phyloP scores from a whole-genome alignment of 2,329 filamentous ascomycete genomes.

The Magnaporthales sp. region DNA sequence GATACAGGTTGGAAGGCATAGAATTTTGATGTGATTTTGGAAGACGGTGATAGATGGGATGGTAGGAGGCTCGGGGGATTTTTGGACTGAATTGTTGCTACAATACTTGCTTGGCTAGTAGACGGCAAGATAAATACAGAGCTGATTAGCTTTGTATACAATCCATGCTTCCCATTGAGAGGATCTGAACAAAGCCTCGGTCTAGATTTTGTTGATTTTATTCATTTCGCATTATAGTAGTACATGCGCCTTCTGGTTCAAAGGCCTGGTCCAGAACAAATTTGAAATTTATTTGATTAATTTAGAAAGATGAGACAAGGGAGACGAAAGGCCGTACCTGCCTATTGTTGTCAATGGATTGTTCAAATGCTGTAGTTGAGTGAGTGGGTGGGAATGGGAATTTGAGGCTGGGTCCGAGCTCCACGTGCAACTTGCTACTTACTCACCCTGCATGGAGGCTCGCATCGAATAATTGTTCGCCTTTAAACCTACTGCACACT shows the following conservation, averaged over 20 bases:
- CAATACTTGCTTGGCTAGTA: neutral
- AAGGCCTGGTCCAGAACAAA: neutral
- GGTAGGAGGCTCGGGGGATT: neutral
- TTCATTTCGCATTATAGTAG: no score
- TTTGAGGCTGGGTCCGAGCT: constrained; percentile 5
- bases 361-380: neutral
- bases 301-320: neutral
- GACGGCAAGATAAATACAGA: no score
- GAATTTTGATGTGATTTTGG: neutral
- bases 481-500: neutral
- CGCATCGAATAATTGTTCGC: neutral
- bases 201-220: no score
- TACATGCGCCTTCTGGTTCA: neutral
- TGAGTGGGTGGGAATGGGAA: neutral
- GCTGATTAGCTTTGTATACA: no score
- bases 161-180: no score
- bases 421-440: neutral
- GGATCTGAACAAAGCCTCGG: no score
- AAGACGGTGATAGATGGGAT: neutral
- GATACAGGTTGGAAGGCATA: neutral
- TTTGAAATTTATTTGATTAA: neutral
- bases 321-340: neutral
- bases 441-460: neutral
- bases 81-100: neutral
- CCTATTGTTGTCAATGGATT: neutral